Percentiles rank a stretch among this genome's conserved stretches.
phyloP scores from a whole-genome alignment of 169 alveolate genomes.

The Cystoisospora suis region DNA sequence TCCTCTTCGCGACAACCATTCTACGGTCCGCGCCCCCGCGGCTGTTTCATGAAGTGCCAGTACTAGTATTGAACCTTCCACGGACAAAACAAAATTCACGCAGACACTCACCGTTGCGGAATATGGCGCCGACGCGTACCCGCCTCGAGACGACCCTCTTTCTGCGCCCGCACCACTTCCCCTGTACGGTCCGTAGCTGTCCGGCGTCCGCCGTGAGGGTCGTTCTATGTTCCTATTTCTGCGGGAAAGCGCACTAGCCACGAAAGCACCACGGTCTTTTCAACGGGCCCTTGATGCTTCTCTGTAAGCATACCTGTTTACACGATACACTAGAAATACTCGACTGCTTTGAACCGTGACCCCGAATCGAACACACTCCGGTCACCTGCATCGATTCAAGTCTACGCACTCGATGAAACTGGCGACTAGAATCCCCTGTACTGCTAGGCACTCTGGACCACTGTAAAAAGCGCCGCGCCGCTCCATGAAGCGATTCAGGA shows the following conservation, averaged over 20 bases:
- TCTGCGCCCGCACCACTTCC: neutral
- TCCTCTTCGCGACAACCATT: neutral
- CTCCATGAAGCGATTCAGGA: too few species aligned
- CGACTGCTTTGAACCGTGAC: neutral
- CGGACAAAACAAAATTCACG: neutral
- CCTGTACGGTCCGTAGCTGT: slow-evolving; percentile 33
- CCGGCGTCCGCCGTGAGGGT: slow-evolving; percentile 34
- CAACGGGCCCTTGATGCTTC: neutral
- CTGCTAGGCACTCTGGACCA: neutral
- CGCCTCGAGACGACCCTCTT: neutral
- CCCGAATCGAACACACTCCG: neutral
- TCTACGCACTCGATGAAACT: neutral
- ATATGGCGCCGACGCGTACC: slow-evolving; percentile 15
- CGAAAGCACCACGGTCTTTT: neutral
- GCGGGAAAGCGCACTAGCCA: neutral
- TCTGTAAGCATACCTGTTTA: neutral
- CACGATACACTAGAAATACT: neutral
- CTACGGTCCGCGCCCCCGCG: neutral
- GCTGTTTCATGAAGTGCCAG: neutral
- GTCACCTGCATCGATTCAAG: neutral
- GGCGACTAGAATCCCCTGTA: neutral
- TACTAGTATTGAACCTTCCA: neutral
- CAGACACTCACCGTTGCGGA: slow-evolving; percentile 29
- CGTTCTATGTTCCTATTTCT: slow-evolving; percentile 10
- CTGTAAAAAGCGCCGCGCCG: neutral